Conservation (phyloP, 768 basidiomycete genomes). For the Pseudohyphozyma bogoriensis region DNA sequence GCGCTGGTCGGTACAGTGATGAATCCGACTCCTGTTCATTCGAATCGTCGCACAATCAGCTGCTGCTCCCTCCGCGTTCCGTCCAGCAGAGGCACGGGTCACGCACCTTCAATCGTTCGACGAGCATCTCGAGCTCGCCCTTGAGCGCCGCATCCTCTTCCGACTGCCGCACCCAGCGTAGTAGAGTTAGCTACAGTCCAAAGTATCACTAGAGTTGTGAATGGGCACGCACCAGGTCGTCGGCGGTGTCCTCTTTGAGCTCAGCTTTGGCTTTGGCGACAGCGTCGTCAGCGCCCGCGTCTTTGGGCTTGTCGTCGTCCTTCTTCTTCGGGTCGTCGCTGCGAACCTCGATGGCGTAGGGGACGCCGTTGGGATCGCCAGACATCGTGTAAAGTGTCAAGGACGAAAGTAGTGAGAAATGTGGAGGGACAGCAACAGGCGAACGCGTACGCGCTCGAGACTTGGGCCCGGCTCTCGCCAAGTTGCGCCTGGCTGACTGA, state of each 20-base stretch:
- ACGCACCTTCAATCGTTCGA: conserved; percentile 79
- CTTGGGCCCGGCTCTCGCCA: no score
- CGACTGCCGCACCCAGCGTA: background rate
- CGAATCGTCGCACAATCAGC: background rate
- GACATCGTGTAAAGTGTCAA: background rate
- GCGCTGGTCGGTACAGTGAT: conserved; percentile 70
- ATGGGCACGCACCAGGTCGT: conserved; percentile 18
- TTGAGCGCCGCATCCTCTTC: conserved; percentile 92
- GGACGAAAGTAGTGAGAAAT: background rate
- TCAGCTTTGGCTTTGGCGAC: conserved; percentile 24
- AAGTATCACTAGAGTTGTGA: background rate
- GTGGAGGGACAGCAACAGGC: background rate
- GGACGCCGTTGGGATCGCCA: conserved; percentile 21
- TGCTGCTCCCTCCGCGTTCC: background rate
- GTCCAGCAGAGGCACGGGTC: background rate
- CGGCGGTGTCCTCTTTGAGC: conserved; percentile 25
- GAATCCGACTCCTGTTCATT: conserved; percentile 68
- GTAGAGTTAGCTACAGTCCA: background rate
- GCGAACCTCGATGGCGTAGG: conserved; percentile 17
- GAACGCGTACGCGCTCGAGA: background rate
- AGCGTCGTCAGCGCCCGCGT: conserved; percentile 9
- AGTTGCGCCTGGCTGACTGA: no score
- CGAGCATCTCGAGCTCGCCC: conserved; percentile 90
- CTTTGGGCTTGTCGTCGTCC: conserved; percentile 14
- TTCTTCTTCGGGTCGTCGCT: conserved; percentile 19